Evolutionary conservation across 2,329 filamentous ascomycete genomes (phyloP).

Genomic region (Stenocarpella maydis): DNA sequence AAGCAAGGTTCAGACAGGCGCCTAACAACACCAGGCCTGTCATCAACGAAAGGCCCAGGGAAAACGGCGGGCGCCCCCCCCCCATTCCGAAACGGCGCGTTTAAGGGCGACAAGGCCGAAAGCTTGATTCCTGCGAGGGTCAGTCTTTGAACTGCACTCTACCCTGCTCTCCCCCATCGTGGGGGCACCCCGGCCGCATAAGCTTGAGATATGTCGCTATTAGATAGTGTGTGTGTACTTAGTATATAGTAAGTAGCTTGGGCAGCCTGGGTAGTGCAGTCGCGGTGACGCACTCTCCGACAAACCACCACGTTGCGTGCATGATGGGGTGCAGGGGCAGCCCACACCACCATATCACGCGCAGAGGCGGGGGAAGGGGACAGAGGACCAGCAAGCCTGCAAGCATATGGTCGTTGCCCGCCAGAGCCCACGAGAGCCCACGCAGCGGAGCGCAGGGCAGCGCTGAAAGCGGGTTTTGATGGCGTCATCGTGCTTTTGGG

Average conservation of each 20-base stretch:
- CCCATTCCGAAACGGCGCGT: conserved; percentile 1
- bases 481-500: conserved; percentile 30
- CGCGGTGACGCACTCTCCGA: neutral
- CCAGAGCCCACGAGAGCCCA: neutral
- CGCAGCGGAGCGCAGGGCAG: conserved; percentile 6
- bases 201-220: conserved; percentile 11
- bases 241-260: neutral
- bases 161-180: neutral
- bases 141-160: neutral
- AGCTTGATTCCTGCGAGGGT: neutral
- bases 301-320: conserved; percentile 17
- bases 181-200: conserved; percentile 3
- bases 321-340: conserved; percentile 22
- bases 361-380: neutral
- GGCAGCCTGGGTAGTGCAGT: neutral
- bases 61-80: neutral
- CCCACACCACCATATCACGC: neutral
- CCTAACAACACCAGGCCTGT: neutral
- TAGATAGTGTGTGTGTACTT: neutral
- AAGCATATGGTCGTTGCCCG: neutral
- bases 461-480: conserved; percentile 9
- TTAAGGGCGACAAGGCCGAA: conserved; percentile 1
- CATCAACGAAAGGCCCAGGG: neutral
- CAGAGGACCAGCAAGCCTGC: no score
- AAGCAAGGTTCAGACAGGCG: neutral